phyloP scores from a whole-genome alignment of 208 protist species.

The Naegleria fowleri region DNA sequence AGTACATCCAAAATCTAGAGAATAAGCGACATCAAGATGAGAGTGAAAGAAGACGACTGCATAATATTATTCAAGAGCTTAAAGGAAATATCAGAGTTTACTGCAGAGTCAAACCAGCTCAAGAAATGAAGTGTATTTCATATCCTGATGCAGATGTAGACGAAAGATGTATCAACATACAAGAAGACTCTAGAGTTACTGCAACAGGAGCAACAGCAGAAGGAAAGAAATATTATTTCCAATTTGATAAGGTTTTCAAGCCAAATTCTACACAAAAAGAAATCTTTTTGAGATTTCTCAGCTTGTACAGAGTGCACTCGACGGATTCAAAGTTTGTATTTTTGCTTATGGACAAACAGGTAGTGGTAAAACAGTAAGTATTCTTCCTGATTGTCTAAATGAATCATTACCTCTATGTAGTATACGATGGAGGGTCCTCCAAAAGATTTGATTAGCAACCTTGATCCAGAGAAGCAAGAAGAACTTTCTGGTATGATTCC shows the following conservation, averaged over 20 bases:
- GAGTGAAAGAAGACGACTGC: slow-evolving; percentile 25
- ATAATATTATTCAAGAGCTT: slow-evolving; percentile 46
- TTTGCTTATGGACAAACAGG: slow-evolving; percentile 48
- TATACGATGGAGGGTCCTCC: slow-evolving; percentile 44
- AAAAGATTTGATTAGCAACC: neutral
- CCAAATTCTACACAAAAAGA: slow-evolving; percentile 14
- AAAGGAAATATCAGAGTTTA: slow-evolving; percentile 52
- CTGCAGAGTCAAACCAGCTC: slow-evolving; percentile 37
- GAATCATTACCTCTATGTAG: slow-evolving; percentile 10
- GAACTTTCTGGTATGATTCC: slow-evolving; percentile 46
- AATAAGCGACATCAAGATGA: neutral
- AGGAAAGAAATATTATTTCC: slow-evolving; percentile 16
- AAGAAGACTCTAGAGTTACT: neutral
- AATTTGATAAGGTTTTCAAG: slow-evolving; percentile 35
- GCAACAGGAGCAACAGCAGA: neutral
- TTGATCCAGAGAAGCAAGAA: slow-evolving; percentile 32
- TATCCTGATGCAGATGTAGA: slow-evolving; percentile 16
- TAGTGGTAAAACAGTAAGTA: slow-evolving; percentile 30
- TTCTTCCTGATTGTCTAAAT: neutral
- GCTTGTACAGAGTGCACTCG: slow-evolving; percentile 38
- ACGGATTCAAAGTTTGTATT: slow-evolving; percentile 47
- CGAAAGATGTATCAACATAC: neutral
- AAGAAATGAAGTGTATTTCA: neutral
- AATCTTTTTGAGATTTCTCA: slow-evolving; percentile 43
- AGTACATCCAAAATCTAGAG: neutral